Base-by-base conservation (phyloP, 2,329 filamentous ascomycete species). In the Fusarium robinianum region DNA sequence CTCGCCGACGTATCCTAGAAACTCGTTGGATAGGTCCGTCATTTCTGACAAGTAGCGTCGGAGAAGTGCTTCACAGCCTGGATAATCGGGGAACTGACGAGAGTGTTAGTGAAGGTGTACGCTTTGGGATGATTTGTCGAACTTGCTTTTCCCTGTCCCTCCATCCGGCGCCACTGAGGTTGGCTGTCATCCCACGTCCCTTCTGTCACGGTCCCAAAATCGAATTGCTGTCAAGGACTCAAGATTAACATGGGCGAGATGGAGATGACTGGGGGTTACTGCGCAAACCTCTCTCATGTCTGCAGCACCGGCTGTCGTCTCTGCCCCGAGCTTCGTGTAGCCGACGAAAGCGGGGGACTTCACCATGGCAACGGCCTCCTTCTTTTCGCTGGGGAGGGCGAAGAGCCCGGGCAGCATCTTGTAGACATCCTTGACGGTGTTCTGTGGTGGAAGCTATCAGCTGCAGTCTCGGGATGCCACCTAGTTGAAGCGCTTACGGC, bases 281-380 rank as follows among this genome's bases (percentile, higher is more conserved):
- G 15, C 7, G 18, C 25, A 5, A n/a, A 40, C 37, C 12, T 41
- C 37, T 41, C 37, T 41, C 37, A 41, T 41, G 21, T 41, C 37
- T 12, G 37, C 33, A 5, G 37, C 37, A 2, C 37, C 37, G 5
- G 37, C 37, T 7, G 37, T 41, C 4, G 37, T 41, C 21, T 41
- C 37, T 3, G 37, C 37, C 1, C 37, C 37, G 3, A 41, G 22
- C 12, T 32, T 41, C 6, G 37, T 41, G 12, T 41, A 41, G 1
- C 37, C 37, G 6, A 41, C 37, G 8, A 41, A 41, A 8, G 37
- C 37, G 9, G 37, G 37, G 5, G 37, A 41, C 27, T 41, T 41
- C 21, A 41, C 37, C 37, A 41, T 41, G 1, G 27, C 27, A n/a
- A 41, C 37, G 3, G 37, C 37, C 6, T 41, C 27, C 9, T 41